Base-by-base conservation (phyloP, 2,329 filamentous ascomycete species). In the Aspergillus aculeatus region DNA sequence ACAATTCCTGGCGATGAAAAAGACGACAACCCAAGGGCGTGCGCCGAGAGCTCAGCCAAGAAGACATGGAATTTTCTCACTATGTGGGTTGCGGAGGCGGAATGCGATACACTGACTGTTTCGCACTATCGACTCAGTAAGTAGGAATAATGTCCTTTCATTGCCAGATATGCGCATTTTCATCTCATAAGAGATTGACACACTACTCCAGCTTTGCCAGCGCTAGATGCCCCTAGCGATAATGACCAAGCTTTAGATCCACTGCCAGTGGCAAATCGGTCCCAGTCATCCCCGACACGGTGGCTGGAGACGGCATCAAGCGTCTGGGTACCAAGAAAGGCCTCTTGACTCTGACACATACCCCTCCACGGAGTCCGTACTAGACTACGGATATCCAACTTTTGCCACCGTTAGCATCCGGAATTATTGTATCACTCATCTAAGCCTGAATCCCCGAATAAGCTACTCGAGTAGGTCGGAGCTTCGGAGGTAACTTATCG, bases 191-290 rank as follows among this genome's bases (percentile, higher is more conserved):
- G n/a, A 19, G 16, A 44, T 44, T 44, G 38, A 19, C 38, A 44
- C 38, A 44, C 38, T 44, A 44, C 38, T 44, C 38, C 41, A 48
- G 53, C 53, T 47, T 32, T 10, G 53, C 38, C n/a, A 19, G 38
- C 38, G 38, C 38, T 44, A 44, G 38, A 19, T 44, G 38, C 38
- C 38, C 16, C 38, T 44, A 44, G 38, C 38, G 14, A 44, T 19
- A 16, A 9, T 19, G 38, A 44, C 38, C 38, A 44, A 44, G 38
- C 38, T 44, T 44, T 31, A 14, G 53, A 48, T 55, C 53, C 53
- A 55, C 53, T n/a, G 29, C 23, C 29, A 35, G 54, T 56, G 47
- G 48, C 54, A 49, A 56, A 44, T 50, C 38, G 23, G 16, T 44
- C 38, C 38, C 38, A 44, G 38, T 44, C 38, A 19, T 4, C n/a